Evolutionary conservation across 2,329 filamentous ascomycete genomes (phyloP).

Genomic region (Aspergillus aculeatinus): DNA sequence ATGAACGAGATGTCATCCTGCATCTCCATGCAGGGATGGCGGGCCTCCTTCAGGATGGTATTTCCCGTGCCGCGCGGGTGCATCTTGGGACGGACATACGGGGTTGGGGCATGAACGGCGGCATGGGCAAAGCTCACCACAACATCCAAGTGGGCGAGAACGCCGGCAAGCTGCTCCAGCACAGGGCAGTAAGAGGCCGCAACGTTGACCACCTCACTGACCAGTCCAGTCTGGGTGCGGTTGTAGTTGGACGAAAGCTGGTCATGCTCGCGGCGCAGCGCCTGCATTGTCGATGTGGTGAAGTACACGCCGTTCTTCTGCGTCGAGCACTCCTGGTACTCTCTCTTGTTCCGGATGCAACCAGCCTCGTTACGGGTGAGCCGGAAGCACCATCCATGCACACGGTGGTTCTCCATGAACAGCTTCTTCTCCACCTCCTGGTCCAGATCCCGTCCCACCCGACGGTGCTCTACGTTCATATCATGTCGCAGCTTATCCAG

Average conservation of each 20-base stretch:
- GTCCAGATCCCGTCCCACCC: slow-evolving; percentile 74
- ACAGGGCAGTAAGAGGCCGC: slow-evolving; percentile 94
- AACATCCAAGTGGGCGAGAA: slow-evolving; percentile 91
- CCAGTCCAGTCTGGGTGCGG: slow-evolving; percentile 85
- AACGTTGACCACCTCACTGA: slow-evolving; percentile 88
- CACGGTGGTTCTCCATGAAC: slow-evolving; percentile 92
- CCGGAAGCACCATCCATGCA: slow-evolving; percentile 95
- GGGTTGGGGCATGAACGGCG: slow-evolving; percentile 85
- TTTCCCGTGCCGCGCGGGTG: slow-evolving; percentile 84
- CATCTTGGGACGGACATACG: slow-evolving; percentile 88
- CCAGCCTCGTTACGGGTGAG: slow-evolving; percentile 86
- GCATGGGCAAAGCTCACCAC: slow-evolving; percentile 92
- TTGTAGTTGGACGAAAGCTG: slow-evolving; percentile 94
- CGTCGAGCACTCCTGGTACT: slow-evolving; percentile 92
- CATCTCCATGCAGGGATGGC: slow-evolving; percentile 97
- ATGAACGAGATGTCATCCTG: slow-evolving; percentile 99
- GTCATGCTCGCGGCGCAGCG: slow-evolving; percentile 84
- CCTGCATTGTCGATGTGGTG: slow-evolving; percentile 78
- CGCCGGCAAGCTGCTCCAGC: slow-evolving; percentile 80
- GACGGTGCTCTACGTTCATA: slow-evolving; percentile 78
- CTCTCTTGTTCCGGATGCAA: slow-evolving; percentile 86
- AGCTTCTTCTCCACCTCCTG: slow-evolving; percentile 98
- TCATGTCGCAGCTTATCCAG: slow-evolving; percentile 79
- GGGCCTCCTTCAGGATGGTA: slow-evolving; percentile 86
- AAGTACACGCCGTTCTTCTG: slow-evolving; percentile 99